phyloP scores from a whole-genome alignment of 2,329 filamentous ascomycete species.

The Alternaria angustiovoidea region DNA sequence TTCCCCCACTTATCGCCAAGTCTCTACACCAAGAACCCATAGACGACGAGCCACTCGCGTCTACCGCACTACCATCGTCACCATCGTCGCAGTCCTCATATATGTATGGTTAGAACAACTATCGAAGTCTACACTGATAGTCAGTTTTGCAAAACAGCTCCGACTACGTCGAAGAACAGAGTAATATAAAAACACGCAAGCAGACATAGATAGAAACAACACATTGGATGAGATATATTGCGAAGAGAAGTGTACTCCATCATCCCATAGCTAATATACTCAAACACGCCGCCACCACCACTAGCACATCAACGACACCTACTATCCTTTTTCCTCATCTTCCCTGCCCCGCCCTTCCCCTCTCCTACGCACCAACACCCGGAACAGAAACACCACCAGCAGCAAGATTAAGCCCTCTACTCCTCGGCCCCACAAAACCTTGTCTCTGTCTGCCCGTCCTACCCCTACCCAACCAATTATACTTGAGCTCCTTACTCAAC shows the following conservation, averaged over 20 bases:
- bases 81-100: too few species aligned
- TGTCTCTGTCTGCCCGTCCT: constrained; percentile 87
- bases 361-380: background rate
- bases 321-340: background rate
- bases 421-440: constrained; percentile 76
- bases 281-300: background rate
- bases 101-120: too few species aligned
- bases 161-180: background rate
- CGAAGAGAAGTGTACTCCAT: too few species aligned
- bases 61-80: too few species aligned
- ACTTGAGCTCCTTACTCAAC: constrained; percentile 85
- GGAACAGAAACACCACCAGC: background rate
- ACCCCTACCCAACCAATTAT: constrained; percentile 94
- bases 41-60: too few species aligned
- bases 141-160: background rate
- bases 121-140: background rate
- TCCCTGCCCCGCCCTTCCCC: too few species aligned
- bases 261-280: background rate
- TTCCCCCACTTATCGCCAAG: accelerated
- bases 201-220: background rate
- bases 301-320: background rate
- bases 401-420: constrained; percentile 18
- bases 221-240: background rate
- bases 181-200: accelerated
- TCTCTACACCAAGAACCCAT: too few species aligned